Evolutionary conservation across 169 alveolate species (phyloP).

Genomic region (Plasmodium billcollinsi): DNA sequence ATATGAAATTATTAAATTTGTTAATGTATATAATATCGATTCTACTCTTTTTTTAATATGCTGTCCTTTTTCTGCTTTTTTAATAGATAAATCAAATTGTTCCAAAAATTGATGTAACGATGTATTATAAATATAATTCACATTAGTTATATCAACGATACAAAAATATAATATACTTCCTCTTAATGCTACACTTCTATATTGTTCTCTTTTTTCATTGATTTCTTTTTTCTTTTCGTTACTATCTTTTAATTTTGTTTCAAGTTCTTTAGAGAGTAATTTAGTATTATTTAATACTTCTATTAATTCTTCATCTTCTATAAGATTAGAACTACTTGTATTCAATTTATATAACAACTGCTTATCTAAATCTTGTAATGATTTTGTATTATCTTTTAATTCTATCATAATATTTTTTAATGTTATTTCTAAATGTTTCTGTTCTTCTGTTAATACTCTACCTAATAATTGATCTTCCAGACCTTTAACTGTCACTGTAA

Average conservation of each 20-base stretch:
- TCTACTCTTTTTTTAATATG: slow-evolving; percentile 95
- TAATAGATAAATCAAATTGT: slow-evolving; percentile 93
- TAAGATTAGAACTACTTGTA: slow-evolving; percentile 93
- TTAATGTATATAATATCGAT: slow-evolving; percentile 22
- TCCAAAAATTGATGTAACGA: slow-evolving; percentile 96
- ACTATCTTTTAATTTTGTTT: slow-evolving; percentile 91
- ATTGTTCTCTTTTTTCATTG: slow-evolving; percentile 96
- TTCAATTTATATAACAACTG: slow-evolving; percentile 94
- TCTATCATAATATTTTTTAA: slow-evolving; percentile 92
- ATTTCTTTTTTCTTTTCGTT: slow-evolving; percentile 90
- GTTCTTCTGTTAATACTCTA: slow-evolving; percentile 95
- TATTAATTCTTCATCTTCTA: slow-evolving; percentile 96
- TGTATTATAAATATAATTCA: slow-evolving; percentile 97
- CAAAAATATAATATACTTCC: slow-evolving; percentile 96
- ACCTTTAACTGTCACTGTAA: slow-evolving; percentile 96
- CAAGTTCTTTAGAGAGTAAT: slow-evolving; percentile 93
- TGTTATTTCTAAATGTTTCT: slow-evolving; percentile 93
- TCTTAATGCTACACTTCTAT: slow-evolving; percentile 96
- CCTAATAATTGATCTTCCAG: slow-evolving; percentile 97
- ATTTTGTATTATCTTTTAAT: slow-evolving; percentile 94
- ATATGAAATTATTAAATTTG: slow-evolving; percentile 90
- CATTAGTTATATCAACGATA: slow-evolving; percentile 94
- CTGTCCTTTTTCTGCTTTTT: slow-evolving; percentile 94
- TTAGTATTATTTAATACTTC: slow-evolving; percentile 94
- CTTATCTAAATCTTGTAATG: slow-evolving; percentile 92